phyloP scores from a whole-genome alignment of 768 basidiomycete species.

The Collybiopsis confluens region DNA sequence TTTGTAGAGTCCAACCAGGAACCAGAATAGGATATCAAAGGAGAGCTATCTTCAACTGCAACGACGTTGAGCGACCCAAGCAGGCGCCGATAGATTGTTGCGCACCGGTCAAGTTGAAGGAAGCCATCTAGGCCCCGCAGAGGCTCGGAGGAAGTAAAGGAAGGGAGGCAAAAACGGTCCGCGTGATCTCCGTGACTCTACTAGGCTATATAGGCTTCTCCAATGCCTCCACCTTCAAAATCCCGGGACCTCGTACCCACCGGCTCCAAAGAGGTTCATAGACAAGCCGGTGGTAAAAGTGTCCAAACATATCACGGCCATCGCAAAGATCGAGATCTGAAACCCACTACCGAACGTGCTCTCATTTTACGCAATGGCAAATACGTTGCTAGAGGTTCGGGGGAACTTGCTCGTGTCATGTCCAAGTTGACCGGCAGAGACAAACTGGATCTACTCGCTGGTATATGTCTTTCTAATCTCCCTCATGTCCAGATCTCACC shows the following conservation, averaged over 20 bases:
- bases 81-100: background rate
- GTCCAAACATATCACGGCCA: constrained; percentile 34
- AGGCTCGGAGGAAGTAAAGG: constrained; percentile 9
- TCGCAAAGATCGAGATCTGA: constrained; percentile 38
- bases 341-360: constrained; percentile 56
- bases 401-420: constrained; percentile 56
- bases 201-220: constrained; percentile 15
- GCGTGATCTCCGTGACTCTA: too few species aligned
- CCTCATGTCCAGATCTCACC: too few species aligned
- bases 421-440: constrained; percentile 70
- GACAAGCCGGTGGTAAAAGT: constrained; percentile 41
- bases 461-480: constrained; percentile 32
- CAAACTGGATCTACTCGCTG: constrained; percentile 75
- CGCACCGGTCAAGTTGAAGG: constrained; percentile 39
- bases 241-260: constrained; percentile 47
- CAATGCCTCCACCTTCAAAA: constrained; percentile 19
- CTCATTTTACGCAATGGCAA: constrained; percentile 74
- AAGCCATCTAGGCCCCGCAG: constrained; percentile 43
- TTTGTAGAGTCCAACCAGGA: constrained; percentile 44
- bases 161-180: constrained; percentile 16
- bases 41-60: constrained; percentile 56
- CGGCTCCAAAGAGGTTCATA: constrained; percentile 50
- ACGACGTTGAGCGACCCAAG: background rate
- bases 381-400: constrained; percentile 65
- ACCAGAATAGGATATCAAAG: constrained; percentile 46